A percentile compares a stretch with the other conserved stretches of the same genome.
Evolutionary conservation across 192 early-diverging fungal genomes (phyloP).

Genomic region (Fimicolochytrium jonesii): DNA sequence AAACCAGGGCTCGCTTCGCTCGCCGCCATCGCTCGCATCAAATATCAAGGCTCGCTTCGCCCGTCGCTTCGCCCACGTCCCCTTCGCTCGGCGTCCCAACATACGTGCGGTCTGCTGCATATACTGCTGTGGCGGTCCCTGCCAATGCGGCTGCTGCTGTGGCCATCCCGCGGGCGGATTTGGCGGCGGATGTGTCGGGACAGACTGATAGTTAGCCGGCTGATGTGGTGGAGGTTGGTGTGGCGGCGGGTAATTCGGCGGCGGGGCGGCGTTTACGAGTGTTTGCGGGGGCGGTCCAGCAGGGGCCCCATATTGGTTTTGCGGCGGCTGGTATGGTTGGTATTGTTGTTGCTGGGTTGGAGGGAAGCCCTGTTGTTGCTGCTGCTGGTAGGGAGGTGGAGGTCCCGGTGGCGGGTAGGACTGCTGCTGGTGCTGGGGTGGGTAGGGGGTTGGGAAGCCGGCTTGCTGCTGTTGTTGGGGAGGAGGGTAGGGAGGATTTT

Average conservation of each 20-base stretch:
- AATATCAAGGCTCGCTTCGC: too few relatives aligned
- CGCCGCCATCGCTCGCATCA: too few relatives aligned
- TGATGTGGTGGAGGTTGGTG: constrained; percentile 6
- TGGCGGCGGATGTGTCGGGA: constrained; percentile 11
- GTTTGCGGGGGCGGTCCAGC: not conserved
- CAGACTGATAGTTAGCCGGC: constrained; percentile 1
- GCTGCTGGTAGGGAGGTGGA: not conserved
- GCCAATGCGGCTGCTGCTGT: constrained; percentile 14
- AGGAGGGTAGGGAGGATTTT: not conserved
- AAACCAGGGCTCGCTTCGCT: too few relatives aligned
- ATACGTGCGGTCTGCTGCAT: constrained; percentile 19
- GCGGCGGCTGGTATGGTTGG: not conserved
- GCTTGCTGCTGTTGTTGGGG: not conserved
- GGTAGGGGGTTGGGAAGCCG: not conserved
- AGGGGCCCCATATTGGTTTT: not conserved
- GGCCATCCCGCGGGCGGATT: constrained; percentile 7
- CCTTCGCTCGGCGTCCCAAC: not conserved
- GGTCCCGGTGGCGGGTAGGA: not conserved
- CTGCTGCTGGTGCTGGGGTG: not conserved
- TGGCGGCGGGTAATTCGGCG: constrained; percentile 1
- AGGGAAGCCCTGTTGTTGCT: not conserved
- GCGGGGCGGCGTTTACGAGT: not conserved
- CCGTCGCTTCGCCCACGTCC: not conserved
- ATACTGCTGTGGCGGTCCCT: constrained; percentile 17
- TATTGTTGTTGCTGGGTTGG: not conserved